These are phyloP conservation scores for Tranzscheliella williamsii DNA, from an alignment of 1,284 basidiomycete species.

Conservation along the genomic window DNA sequence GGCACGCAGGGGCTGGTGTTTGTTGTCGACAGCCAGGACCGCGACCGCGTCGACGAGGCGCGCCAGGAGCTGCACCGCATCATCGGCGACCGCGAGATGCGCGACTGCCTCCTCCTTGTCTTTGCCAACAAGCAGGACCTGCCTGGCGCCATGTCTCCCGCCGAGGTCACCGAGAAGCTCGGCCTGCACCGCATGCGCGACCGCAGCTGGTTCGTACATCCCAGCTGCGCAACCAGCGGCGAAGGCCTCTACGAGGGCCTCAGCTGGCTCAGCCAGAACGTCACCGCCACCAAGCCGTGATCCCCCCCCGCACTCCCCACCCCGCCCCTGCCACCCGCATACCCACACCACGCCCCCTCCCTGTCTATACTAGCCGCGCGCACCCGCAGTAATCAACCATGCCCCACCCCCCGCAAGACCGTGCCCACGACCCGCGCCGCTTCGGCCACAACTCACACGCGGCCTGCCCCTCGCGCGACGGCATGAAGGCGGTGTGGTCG, in stretches of 20 bases:
- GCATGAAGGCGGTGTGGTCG: no score
- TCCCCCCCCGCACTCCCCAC: no score
- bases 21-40: constrained; percentile 76
- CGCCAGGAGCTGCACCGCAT: constrained; percentile 95
- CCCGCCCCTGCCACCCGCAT: no score
- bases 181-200: constrained; percentile 94
- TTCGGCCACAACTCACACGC: no score
- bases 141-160: constrained; percentile 96
- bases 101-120: constrained; percentile 91
- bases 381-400: no score
- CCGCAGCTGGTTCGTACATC: constrained; percentile 97
- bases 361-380: no score
- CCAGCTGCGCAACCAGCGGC: constrained; percentile 62
- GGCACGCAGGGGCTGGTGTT: constrained; percentile 69
- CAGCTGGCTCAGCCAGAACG: constrained; percentile 54
- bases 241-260: constrained; percentile 59
- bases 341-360: no score
- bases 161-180: constrained; percentile 96
- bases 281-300: constrained; percentile 28
- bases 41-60: constrained; percentile 94
- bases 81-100: constrained; percentile 96
- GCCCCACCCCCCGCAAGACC: background rate
- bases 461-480: no score
- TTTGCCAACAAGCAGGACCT: constrained; percentile 99
- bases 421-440: no score